Evolutionary conservation across 2,329 filamentous ascomycete genomes (phyloP).

Genomic region (Albifimbria verrucaria): DNA sequence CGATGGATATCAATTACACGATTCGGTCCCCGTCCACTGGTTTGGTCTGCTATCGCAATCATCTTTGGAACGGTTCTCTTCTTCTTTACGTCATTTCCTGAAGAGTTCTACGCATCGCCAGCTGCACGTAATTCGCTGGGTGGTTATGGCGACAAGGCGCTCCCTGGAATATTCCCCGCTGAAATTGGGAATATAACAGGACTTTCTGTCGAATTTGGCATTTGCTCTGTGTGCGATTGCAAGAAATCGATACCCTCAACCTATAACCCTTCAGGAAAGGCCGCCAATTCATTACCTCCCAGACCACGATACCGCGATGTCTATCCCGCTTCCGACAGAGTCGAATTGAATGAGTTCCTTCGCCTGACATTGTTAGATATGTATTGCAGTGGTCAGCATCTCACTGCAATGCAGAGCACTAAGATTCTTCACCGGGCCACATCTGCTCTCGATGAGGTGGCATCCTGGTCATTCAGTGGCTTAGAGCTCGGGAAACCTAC

Average conservation of each 20-base stretch:
- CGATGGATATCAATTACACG: not conserved
- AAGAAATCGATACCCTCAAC: not conserved
- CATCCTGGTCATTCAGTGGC: not conserved
- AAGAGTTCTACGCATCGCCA: not conserved
- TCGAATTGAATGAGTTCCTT: not conserved
- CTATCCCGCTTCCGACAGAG: not conserved
- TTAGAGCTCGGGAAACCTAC: not conserved
- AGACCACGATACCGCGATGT: not conserved
- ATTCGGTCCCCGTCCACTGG: not conserved
- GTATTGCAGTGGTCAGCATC: not conserved
- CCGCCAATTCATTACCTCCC: not conserved
- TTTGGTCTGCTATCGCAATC: not conserved
- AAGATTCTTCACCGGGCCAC: not conserved
- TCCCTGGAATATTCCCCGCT: not conserved
- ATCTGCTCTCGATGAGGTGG: not conserved
- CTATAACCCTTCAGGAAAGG: not conserved
- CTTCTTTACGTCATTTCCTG: not conserved
- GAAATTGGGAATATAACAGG: not conserved
- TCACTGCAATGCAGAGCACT: not conserved
- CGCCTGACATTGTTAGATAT: not conserved
- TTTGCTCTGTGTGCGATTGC: not conserved
- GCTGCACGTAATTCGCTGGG: not conserved
- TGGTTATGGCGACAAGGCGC: not conserved
- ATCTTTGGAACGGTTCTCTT: not conserved
- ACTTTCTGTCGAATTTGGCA: not conserved